A percentile compares a stretch with the other conserved stretches of the same genome.
These are phyloP conservation scores for Metschnikowia bowlesiae DNA, from an alignment of 805 yeast genomes.

Conservation along the genomic window DNA sequence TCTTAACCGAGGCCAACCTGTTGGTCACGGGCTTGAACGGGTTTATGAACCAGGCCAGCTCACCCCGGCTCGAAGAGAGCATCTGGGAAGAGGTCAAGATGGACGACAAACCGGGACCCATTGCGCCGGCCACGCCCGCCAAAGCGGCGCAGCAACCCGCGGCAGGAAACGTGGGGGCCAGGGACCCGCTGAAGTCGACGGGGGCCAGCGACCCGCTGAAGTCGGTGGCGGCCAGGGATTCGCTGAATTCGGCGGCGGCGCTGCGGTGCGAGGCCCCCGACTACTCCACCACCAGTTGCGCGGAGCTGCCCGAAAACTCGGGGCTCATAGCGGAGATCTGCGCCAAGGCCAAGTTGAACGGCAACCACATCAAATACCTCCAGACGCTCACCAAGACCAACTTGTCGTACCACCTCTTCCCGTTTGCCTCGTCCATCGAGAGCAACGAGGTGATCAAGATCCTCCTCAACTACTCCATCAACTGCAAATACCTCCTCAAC, in stretches of 20 bases:
- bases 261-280: neutral
- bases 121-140: neutral
- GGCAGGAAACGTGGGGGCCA: neutral
- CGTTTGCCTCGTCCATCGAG: conserved; percentile 34
- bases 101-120: neutral
- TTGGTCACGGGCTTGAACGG: conserved; percentile 32
- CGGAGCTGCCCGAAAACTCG: conserved; percentile 17
- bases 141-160: neutral
- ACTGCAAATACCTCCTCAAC: conserved; percentile 21
- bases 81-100: conserved; percentile 12
- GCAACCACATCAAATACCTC: conserved; percentile 31
- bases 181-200: neutral
- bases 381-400: conserved; percentile 25
- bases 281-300: neutral
- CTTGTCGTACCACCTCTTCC: conserved; percentile 32
- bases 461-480: conserved; percentile 19
- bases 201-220: neutral
- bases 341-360: conserved; percentile 21
- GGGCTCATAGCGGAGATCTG: conserved; percentile 25
- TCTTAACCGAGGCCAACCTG: conserved; percentile 33
- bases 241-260: neutral
- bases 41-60: conserved; percentile 4
- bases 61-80: neutral
- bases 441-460: conserved; percentile 30
- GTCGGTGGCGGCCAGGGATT: neutral